Conservation (phyloP, 495 filamentous ascomycete species). For the Daldinia decipiens region DNA sequence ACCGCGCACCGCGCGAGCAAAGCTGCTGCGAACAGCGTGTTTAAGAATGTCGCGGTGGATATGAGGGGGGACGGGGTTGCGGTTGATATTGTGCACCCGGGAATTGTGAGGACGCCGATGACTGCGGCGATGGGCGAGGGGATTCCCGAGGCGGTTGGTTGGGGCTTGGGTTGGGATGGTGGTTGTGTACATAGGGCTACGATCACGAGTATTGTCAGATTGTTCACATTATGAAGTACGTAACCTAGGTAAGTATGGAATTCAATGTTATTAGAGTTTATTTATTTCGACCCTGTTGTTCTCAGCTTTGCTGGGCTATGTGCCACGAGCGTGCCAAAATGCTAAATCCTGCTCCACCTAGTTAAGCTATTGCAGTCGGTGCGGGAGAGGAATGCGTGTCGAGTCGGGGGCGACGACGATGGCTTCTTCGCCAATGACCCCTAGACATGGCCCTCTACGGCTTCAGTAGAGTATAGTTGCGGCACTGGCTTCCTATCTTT, state of each 20-base stretch:
- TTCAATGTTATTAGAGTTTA: background rate
- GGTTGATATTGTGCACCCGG: conserved; percentile 66
- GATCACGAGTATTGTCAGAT: background rate
- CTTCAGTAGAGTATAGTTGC: too few species aligned
- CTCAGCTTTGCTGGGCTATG: too few species aligned
- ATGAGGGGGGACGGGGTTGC: conserved; percentile 28
- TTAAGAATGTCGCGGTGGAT: conserved; percentile 71
- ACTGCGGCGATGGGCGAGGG: conserved; percentile 65
- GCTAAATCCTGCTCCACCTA: too few species aligned
- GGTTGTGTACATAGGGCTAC: background rate
- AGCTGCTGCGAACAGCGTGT: conserved; percentile 72
- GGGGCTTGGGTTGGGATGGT: background rate
- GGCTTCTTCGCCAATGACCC: too few species aligned
- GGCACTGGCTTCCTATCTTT: background rate
- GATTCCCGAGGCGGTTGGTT: conserved; percentile 65
- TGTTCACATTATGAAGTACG: background rate
- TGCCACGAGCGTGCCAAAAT: too few species aligned
- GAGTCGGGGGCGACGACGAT: too few species aligned
- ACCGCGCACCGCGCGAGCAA: conserved; percentile 78
- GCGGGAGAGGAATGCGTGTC: too few species aligned
- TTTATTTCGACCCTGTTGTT: too few species aligned
- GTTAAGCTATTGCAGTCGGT: too few species aligned
- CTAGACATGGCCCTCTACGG: too few species aligned
- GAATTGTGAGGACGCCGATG: conserved; percentile 75
- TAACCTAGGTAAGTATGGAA: background rate